Base-by-base conservation (phyloP, 2,329 filamentous ascomycete genomes). In the Colletotrichum sp. region DNA sequence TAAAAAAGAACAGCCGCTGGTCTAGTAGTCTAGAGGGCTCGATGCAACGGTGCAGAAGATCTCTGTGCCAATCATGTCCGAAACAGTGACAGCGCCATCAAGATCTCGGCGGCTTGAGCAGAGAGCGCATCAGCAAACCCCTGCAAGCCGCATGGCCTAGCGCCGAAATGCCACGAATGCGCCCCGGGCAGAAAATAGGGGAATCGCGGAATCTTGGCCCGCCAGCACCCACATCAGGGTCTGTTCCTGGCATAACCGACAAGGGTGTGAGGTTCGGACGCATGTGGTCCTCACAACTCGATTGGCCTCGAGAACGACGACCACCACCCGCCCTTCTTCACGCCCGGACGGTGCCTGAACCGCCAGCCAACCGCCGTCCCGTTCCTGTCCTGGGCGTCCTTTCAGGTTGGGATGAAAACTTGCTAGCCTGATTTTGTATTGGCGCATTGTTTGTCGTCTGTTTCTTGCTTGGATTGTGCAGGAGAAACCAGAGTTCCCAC, bases 291-390 rank as follows among this genome's bases (percentile, higher is more conserved):
- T 75, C 62, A 30, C 32, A 55, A 57, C 28, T 44, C 26, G 52
- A 66, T 71, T 71, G 68, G 72, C 68, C 63, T 66, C 63, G 34
- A 34, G 69, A 75, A 72, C 60, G 34, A 63, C 34, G 26, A 69
- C 44, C 13, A 69, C 66, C 49, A 57, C 30, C 68, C 1, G 44
- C 44, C n/a, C 44, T 52, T 21, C n/a, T 69, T 68, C 55, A 64
- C 57, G 73, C 63, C 55, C 21, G 32, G 69, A 34, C 39, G 39
- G 30, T 69, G 30, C 57, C 64, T 55, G 69, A 63, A 63, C 69
- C 73, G 73, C 69, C 73, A 69, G 70, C 73, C 69, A 76, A 76
- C 73, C 73, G 69, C 73, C 70, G 55, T 64, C 18, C 73, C 44
- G 63, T 76, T 59, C 44, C 39, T 52, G n/a, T 59, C 44, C 39